These are phyloP conservation scores for Rehmannia glutinosa DNA, from an alignment of 257 asterid species.

Conservation along the genomic window DNA sequence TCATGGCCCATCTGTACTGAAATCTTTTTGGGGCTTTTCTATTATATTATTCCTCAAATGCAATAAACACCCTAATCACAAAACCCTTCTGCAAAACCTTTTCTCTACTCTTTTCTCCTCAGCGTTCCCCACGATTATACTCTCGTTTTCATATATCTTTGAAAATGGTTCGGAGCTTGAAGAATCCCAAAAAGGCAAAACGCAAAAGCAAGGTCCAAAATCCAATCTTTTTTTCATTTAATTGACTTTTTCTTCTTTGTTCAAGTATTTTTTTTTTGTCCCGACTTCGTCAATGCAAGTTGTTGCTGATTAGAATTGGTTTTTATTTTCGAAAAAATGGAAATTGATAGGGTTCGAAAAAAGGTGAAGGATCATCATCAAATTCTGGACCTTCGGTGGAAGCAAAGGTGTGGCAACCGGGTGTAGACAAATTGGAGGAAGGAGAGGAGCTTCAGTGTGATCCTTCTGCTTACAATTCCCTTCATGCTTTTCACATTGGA, in stretches of 20 bases:
- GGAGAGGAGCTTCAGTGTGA: conserved; percentile 96
- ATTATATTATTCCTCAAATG: neutral
- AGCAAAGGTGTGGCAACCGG: conserved; percentile 89
- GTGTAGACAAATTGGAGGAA: conserved; percentile 79
- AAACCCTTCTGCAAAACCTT: neutral
- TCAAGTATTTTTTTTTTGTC: neutral
- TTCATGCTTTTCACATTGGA: conserved; percentile 79
- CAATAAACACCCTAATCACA: neutral
- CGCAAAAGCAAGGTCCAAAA: conserved; percentile 60
- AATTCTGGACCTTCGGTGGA: conserved; percentile 38
- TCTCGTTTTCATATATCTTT: neutral
- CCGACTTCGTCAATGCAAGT: neutral
- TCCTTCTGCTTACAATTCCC: conserved; percentile 81
- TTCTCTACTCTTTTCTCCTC: neutral
- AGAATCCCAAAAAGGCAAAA: conserved; percentile 65
- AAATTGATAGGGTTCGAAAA: conserved; percentile 40
- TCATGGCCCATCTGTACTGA: neutral
- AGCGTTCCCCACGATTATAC: neutral
- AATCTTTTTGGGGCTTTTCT: neutral
- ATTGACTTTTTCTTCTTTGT: neutral
- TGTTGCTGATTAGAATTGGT: neutral
- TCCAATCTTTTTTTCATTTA: neutral
- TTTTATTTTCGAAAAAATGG: neutral
- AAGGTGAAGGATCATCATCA: conserved; percentile 62
- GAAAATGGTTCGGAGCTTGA: conserved; percentile 71